Percentiles rank a stretch among this genome's conserved stretches.
Conservation (phyloP, 805 yeast genomes). For the Cyberlindnera mississippiensis region DNA sequence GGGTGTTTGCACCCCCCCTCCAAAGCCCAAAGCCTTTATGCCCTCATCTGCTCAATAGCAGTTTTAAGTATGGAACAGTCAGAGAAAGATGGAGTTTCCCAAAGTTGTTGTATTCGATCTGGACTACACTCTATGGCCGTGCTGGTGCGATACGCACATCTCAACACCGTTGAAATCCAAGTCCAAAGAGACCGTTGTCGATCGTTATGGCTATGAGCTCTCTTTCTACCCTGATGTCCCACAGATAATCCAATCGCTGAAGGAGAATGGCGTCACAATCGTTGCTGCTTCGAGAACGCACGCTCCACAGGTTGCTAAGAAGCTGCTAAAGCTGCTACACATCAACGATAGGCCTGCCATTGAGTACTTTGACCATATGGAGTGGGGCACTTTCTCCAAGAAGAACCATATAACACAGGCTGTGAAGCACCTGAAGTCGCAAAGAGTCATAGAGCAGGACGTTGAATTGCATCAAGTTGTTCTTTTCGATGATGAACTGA, state of each 20-base stretch:
- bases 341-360: slow-evolving; percentile 52
- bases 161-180: slow-evolving; percentile 46
- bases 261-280: slow-evolving; percentile 43
- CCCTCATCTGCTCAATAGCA: no score
- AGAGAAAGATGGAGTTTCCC: slow-evolving; percentile 27
- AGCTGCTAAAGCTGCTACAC: slow-evolving; percentile 49
- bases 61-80: no score
- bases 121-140: slow-evolving; percentile 78
- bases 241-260: slow-evolving; percentile 51
- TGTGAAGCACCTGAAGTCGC: slow-evolving; percentile 27
- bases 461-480: slow-evolving; percentile 41
- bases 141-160: slow-evolving; percentile 80
- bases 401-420: slow-evolving; percentile 56
- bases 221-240: slow-evolving; percentile 67
- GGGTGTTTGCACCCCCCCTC: neutral
- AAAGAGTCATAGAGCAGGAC: slow-evolving; percentile 38
- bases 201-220: slow-evolving; percentile 49
- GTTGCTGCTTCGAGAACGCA: slow-evolving; percentile 78
- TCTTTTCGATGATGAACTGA: slow-evolving; percentile 72
- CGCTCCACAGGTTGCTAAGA: slow-evolving; percentile 72
- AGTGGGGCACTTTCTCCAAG: slow-evolving; percentile 68
- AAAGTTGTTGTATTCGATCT: slow-evolving; percentile 67
- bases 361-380: slow-evolving; percentile 50
- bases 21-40: no score
- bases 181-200: slow-evolving; percentile 39